Evolutionary conservation across 371 early-diverging fungal genomes (phyloP), one percentile per base, ranked within the genome.

Genomic region (Homolaphlyctis polyrhiza): DNA sequence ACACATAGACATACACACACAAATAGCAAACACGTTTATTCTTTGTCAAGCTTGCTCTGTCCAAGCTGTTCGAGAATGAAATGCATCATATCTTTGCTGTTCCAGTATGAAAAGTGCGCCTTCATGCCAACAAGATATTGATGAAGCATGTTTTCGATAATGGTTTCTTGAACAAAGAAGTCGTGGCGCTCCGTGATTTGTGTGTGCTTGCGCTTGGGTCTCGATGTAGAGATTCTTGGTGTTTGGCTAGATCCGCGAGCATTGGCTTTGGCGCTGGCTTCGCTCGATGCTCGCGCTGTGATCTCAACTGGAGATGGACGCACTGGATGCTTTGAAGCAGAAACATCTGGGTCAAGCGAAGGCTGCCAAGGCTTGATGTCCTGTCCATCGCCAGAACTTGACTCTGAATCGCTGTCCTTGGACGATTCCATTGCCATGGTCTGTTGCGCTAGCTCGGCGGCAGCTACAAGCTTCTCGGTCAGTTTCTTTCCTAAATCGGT

Each of bases 101-200:
- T 34, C 78, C 78, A 78, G 61, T 78, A 78, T 23, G 66, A 62
- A 50, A 78, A 78, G 63, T 78, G 78, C 18, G 78, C 75, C 48
- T 60, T 61, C 58, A 78, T 58, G 4, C 75, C 75, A 27, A 71
- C 57, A 29, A 78, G 51, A 58, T 78, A 78, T 68, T 77, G 64
- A 58, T 78, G 78, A 21, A 69, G 48, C 34, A 68, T 64, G 34
- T 63, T 73, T 59, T 75, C 75, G 36, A 75, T 69, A 25, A 73
- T 60, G 8, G 55, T 63, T 35, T 73, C 72, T 32, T 69, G 68
- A 2, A 78, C 69, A 49, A 73, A 78, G 61, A 63, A 75, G 58
- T 78, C 78, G 1, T 65, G 54, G 5, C 78, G 60, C 28, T 67
- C 60, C 43, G 55, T 28, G 52, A 27, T 18, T 39, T 39, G 39